A percentile compares a stretch with the other conserved stretches of the same genome.
Conservation (phyloP, 257 asterid genomes). For the Solanum gandarillasii region DNA sequence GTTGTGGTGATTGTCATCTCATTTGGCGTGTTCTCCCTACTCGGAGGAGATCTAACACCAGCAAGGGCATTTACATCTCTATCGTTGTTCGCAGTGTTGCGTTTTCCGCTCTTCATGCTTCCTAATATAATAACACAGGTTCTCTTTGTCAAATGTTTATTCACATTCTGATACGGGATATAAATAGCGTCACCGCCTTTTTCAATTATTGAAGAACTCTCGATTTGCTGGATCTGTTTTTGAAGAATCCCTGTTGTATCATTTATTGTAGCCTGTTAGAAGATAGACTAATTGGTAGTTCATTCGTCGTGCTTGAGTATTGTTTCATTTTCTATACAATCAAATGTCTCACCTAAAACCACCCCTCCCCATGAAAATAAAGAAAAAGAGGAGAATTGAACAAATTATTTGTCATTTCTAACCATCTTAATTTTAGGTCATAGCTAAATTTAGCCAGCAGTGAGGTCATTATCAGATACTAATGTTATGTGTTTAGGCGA, state of each 20-base stretch:
- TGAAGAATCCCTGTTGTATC: neutral
- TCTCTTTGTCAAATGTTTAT: neutral
- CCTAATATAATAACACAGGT: conserved; percentile 82
- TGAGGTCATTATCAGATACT: neutral
- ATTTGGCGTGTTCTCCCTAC: conserved; percentile 68
- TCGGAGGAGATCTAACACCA: conserved; percentile 94
- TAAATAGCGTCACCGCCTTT: neutral
- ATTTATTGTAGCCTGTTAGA: neutral
- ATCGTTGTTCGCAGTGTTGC: conserved; percentile 81
- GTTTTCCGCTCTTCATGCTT: conserved; percentile 92
- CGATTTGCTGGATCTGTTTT: neutral
- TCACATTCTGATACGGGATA: neutral
- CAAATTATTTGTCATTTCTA: neutral
- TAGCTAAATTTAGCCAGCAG: neutral
- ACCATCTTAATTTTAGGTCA: neutral
- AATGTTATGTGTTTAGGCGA: conserved; percentile 3
- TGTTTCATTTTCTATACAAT: neutral
- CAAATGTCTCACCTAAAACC: neutral
- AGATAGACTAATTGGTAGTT: neutral
- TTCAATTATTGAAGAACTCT: neutral
- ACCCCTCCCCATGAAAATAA: neutral
- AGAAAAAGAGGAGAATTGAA: neutral
- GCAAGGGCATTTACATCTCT: conserved; percentile 95
- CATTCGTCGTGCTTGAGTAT: neutral
- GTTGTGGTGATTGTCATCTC: conserved; percentile 85